Conservation (phyloP, 768 basidiomycete genomes). For the Podaxis pistillaris region DNA sequence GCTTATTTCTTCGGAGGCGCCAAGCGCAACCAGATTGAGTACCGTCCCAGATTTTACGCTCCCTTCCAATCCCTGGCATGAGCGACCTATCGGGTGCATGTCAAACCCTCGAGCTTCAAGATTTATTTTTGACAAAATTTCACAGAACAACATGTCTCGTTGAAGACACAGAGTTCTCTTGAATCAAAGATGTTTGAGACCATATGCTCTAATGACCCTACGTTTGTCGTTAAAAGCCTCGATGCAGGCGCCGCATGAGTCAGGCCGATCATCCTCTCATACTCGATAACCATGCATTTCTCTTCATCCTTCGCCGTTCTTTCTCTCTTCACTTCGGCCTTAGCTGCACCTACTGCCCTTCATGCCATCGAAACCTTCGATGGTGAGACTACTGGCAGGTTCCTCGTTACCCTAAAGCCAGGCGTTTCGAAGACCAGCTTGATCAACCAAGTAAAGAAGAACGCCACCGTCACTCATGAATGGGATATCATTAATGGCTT, state of each 20-base stretch:
- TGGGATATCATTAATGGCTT: slow-evolving; percentile 32
- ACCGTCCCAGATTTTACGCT: too few species aligned
- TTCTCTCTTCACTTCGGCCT: slow-evolving; percentile 14
- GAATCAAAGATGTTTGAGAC: background rate
- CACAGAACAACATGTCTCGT: slow-evolving; percentile 7
- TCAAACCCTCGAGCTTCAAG: background rate
- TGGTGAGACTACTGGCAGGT: slow-evolving; percentile 26
- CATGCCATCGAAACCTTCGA: slow-evolving; percentile 23
- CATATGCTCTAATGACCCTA: slow-evolving; percentile 2
- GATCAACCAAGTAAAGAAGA: slow-evolving; percentile 14
- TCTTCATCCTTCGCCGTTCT: slow-evolving; percentile 6
- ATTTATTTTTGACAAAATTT: slow-evolving; percentile 5
- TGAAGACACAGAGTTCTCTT: background rate
- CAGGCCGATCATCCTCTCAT: background rate
- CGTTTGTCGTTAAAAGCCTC: slow-evolving; percentile 4
- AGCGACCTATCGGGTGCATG: background rate
- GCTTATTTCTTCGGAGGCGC: background rate
- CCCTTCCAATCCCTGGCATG: background rate
- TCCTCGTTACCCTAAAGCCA: slow-evolving; percentile 31
- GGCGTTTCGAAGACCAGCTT: slow-evolving; percentile 22
- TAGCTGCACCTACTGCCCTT: slow-evolving; percentile 20
- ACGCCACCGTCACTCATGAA: slow-evolving; percentile 15
- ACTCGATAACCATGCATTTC: background rate
- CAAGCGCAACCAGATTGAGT: background rate
- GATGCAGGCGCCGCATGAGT: too few species aligned